Base-by-base conservation (phyloP, 2,329 filamentous ascomycete species). In the Cadophora sp. region DNA sequence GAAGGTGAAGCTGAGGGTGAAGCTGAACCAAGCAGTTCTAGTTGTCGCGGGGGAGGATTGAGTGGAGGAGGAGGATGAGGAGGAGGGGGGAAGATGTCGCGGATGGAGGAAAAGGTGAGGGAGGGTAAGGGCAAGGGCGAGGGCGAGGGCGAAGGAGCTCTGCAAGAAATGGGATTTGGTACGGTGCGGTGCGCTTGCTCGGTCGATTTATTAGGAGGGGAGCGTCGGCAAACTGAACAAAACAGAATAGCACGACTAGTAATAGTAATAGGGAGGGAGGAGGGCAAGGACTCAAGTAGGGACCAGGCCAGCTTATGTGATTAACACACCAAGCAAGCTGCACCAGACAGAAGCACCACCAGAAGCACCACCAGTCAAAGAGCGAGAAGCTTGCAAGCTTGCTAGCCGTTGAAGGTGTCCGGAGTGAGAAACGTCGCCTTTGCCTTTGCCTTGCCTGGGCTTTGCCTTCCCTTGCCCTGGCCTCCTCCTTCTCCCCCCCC, bases 271-370 rank as follows among this genome's bases (percentile, higher is more conserved):
- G 36, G 11, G 45, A 48, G 45, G 24, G 36, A 58, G 55, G 11
- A 48, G n/a, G 3, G 45, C 45, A 24, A 20, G 45, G n/a, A 20
- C n/a, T 20, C 9, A 18, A 48, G 36, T 1, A 20, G 55, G 55
- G 33, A 58, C 36, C 36, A 58, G 8, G 36, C 55, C 55, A 58
- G 55, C 55, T 58, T 58, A 58, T 58, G 55, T 58, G 55, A 58
- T 58, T 58, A 39, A 6, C 9, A 39, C 5, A 55, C 16, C 16
- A 22, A 36, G n/a, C 18, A 36, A 18, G 5, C 53, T 59, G 53
- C 27, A 30, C 41, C 30, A 30, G 45, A 20, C 39, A 30, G 22
- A 27, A 33, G 24, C 30, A 39, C 43, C 16, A 33, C 13, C 4
- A 30, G 20, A 36, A 36, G 11, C 41, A 30, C 30, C 18, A 51